These are phyloP conservation scores for Raddia guianensis DNA, from an alignment of 176 grass and related monocot genomes.

Conservation along the genomic window DNA sequence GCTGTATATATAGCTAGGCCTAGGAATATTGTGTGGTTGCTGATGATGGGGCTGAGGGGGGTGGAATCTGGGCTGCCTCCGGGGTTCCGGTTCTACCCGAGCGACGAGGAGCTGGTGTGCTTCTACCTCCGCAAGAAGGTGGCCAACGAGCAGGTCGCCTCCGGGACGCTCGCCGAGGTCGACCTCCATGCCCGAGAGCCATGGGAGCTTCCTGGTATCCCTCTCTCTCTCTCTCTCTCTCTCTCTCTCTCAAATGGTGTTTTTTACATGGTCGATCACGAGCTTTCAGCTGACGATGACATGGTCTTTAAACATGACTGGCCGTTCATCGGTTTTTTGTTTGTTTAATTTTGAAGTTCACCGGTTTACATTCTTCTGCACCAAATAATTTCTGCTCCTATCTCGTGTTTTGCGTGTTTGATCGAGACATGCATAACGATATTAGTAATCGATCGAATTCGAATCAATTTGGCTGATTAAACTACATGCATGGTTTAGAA, in stretches of 20 bases:
- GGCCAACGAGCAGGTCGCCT: conserved; percentile 46
- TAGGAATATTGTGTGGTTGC: background rate
- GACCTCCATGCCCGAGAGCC: conserved; percentile 75
- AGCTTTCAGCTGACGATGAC: no score
- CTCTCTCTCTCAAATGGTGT: background rate
- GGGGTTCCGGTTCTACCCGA: conserved; percentile 85
- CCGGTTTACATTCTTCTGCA: no score
- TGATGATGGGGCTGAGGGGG: conserved; percentile 71
- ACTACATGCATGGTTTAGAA: background rate
- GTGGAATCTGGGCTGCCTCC: conserved; percentile 67
- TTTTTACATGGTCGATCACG: background rate
- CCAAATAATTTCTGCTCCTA: background rate
- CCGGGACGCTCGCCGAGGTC: conserved; percentile 72
- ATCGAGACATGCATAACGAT: background rate
- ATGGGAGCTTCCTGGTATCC: conserved; percentile 82
- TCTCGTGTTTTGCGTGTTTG: background rate
- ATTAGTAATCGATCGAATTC: background rate
- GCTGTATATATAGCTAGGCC: no score
- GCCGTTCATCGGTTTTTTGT: no score
- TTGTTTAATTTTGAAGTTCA: no score
- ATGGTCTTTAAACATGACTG: no score
- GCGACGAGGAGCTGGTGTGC: conserved; percentile 80
- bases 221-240: conserved; percentile 2
- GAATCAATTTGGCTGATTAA: background rate
- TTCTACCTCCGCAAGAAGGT: conserved; percentile 88